Evolutionary conservation across 768 basidiomycete species (phyloP).

Genomic region (Kondoa malvinella): DNA sequence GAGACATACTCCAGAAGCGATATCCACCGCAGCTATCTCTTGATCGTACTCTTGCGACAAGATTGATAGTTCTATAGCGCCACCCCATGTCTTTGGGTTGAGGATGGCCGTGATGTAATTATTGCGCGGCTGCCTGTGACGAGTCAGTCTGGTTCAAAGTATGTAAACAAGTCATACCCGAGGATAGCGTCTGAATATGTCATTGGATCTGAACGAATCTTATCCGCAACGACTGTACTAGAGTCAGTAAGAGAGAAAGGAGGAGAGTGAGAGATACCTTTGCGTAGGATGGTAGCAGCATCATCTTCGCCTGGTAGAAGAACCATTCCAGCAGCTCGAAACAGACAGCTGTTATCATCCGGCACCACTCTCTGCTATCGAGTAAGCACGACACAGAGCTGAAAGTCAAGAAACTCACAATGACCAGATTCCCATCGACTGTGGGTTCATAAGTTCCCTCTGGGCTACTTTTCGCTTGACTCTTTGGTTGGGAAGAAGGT

Average conservation of each 20-base stretch:
- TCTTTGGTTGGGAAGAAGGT: neutral
- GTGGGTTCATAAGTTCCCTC: neutral
- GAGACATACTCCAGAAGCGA: neutral
- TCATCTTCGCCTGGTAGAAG: conserved; percentile 58
- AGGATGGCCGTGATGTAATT: conserved; percentile 68
- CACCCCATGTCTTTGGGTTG: conserved; percentile 73
- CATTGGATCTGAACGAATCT: conserved; percentile 51
- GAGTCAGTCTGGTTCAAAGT: conserved; percentile 13
- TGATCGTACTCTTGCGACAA: conserved; percentile 63
- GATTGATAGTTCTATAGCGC: conserved; percentile 75
- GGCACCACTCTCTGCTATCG: conserved; percentile 44
- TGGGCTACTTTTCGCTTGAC: neutral
- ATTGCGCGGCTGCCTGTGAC: conserved; percentile 42
- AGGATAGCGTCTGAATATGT: conserved; percentile 73
- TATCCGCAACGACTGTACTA: conserved; percentile 60
- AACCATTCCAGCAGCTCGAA: conserved; percentile 65
- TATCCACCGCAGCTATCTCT: conserved; percentile 42
- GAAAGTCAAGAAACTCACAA: neutral
- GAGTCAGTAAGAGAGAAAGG: neutral
- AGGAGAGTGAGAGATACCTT: conserved; percentile 39
- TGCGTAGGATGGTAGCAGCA: conserved; percentile 53
- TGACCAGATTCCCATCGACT: neutral
- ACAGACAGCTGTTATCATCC: conserved; percentile 95
- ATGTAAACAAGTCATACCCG: conserved; percentile 41
- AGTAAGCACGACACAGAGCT: neutral